Percentiles rank a stretch among this genome's conserved stretches.
Evolutionary conservation across 2,329 filamentous ascomycete genomes (phyloP).

Genomic region (Xylariaceae sp.): DNA sequence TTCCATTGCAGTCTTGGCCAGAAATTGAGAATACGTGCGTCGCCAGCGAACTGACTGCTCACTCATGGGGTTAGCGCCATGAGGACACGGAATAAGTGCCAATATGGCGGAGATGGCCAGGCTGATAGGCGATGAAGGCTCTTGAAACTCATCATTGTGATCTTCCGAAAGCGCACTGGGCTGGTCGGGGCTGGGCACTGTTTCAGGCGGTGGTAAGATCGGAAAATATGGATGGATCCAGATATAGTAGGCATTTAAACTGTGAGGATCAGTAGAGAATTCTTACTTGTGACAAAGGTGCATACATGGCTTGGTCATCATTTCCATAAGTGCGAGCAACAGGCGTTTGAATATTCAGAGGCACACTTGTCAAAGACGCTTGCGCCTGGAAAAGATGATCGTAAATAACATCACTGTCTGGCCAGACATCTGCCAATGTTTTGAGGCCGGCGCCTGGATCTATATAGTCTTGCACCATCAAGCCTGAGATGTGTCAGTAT

Average conservation of each 20-base stretch:
- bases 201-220: slow-evolving; percentile 42
- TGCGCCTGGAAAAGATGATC: slow-evolving; percentile 38
- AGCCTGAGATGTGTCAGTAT: slow-evolving; percentile 16
- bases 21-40: slow-evolving; percentile 45
- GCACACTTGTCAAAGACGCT: slow-evolving; percentile 7
- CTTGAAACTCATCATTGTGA: slow-evolving; percentile 32
- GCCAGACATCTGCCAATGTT: slow-evolving; percentile 41
- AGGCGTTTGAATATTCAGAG: slow-evolving; percentile 24
- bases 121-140: slow-evolving; percentile 41
- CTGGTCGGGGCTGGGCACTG: slow-evolving; percentile 30
- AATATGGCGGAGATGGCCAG: slow-evolving; percentile 47
- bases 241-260: slow-evolving; percentile 48
- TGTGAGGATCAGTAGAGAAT: slow-evolving; percentile 6
- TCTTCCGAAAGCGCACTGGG: slow-evolving; percentile 33
- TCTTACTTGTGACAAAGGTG: background rate
- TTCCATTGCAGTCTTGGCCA: slow-evolving; percentile 45
- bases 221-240: slow-evolving; percentile 50
- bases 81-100: slow-evolving; percentile 43
- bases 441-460: slow-evolving; percentile 46
- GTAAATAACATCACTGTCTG: slow-evolving; percentile 46
- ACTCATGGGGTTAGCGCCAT: slow-evolving; percentile 33
- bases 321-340: slow-evolving; percentile 41
- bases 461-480: slow-evolving; percentile 37
- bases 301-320: slow-evolving; percentile 38
- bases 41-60: slow-evolving; percentile 41